phyloP scores from a whole-genome alignment of 1,284 basidiomycete species.

The Porodaedalea pini region DNA sequence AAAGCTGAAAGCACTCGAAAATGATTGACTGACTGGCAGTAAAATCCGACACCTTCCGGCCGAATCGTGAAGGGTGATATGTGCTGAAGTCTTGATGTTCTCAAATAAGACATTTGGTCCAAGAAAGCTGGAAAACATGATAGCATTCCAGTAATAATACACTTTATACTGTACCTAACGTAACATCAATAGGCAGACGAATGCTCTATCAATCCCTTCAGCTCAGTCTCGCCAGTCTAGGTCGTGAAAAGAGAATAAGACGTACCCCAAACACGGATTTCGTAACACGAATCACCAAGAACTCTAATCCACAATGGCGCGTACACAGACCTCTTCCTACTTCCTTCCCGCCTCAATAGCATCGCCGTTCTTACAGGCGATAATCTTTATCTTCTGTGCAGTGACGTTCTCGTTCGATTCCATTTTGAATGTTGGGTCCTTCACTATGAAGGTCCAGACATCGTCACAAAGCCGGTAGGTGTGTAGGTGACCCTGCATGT shows the following conservation, averaged over 20 bases:
- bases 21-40: no score
- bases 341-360: constrained; percentile 76
- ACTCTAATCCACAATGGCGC: not conserved
- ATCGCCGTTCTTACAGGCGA: constrained; percentile 92
- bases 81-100: no score
- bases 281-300: not conserved
- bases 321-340: constrained; percentile 24
- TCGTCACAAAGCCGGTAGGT: constrained; percentile 96
- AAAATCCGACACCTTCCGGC: no score
- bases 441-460: constrained; percentile 96
- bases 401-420: constrained; percentile 81
- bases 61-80: no score
- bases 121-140: not conserved
- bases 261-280: not conserved
- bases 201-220: not conserved
- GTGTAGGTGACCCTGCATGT: constrained; percentile 74
- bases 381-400: constrained; percentile 86
- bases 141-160: constrained; percentile 1
- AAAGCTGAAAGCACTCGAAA: no score
- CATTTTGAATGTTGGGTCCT: constrained; percentile 91
- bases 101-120: no score
- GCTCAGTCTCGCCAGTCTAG: not conserved
- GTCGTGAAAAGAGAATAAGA: not conserved
- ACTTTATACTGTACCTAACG: constrained; percentile 1
- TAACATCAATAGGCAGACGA: not conserved